Conservation (phyloP, 2,329 filamentous ascomycete genomes). For the Colletotrichum salicis region DNA sequence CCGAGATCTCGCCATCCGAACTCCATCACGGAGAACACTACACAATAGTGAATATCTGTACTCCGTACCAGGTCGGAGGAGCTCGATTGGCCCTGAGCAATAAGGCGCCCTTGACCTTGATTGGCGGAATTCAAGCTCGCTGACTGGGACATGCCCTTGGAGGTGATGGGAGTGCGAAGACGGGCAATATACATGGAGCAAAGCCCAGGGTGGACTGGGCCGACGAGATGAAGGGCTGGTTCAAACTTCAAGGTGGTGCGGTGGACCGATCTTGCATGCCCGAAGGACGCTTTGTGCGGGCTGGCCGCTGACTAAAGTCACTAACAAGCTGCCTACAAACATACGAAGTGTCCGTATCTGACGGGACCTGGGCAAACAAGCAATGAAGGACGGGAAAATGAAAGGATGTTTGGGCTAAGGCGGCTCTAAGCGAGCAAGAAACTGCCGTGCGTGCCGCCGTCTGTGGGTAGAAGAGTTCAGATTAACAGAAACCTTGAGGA, state of each 20-base stretch:
- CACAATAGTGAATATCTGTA: too few relatives aligned
- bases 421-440: not conserved
- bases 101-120: not conserved
- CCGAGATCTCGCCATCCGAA: conserved; percentile 7
- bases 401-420: not conserved
- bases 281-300: too few relatives aligned
- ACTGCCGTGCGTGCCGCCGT: conserved; percentile 12
- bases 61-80: conserved; percentile 1
- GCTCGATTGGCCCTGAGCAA: not conserved
- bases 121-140: conserved; percentile 17
- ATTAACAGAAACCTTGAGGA: not conserved
- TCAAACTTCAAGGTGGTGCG: not conserved
- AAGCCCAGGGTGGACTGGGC: not conserved
- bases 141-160: not conserved
- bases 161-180: not conserved
- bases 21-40: not conserved
- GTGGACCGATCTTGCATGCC: conserved; percentile 4
- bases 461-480: not conserved
- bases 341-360: not conserved
- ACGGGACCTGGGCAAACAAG: not conserved
- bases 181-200: conserved; percentile 28
- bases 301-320: too few relatives aligned
- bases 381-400: not conserved
- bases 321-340: not conserved
- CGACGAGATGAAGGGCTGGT: conserved; percentile 27